A percentile compares a stretch with the other conserved stretches of the same genome.
Conservation (phyloP, 2,329 filamentous ascomycete species). For the Aspergillus bombycis region DNA sequence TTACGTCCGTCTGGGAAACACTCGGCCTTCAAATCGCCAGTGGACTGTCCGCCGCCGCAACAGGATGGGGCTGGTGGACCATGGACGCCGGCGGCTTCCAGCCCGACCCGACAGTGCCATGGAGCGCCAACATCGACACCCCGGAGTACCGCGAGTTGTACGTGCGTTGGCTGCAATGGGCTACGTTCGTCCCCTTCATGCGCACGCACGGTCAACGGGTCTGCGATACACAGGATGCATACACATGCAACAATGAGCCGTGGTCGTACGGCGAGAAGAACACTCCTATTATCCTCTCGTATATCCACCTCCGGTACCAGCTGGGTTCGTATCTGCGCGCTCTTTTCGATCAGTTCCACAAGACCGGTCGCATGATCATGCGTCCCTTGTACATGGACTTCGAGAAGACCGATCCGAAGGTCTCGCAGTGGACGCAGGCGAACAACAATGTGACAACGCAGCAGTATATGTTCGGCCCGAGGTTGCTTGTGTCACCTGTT, state of each 20-base stretch:
- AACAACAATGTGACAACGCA: slow-evolving; percentile 42
- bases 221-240: slow-evolving; percentile 44
- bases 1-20: slow-evolving; percentile 62
- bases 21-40: slow-evolving; percentile 62
- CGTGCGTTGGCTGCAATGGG: slow-evolving; percentile 68
- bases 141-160: slow-evolving; percentile 62
- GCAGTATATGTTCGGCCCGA: slow-evolving; percentile 45
- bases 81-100: slow-evolving; percentile 70
- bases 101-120: slow-evolving; percentile 41
- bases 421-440: slow-evolving; percentile 23
- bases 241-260: slow-evolving; percentile 54
- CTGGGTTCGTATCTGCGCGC: slow-evolving; percentile 41
- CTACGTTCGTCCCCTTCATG: slow-evolving; percentile 61
- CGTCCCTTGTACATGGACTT: slow-evolving; percentile 46
- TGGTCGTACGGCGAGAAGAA: slow-evolving; percentile 65
- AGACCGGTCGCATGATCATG: slow-evolving; percentile 41
- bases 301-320: slow-evolving; percentile 59
- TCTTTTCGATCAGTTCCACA: slow-evolving; percentile 38
- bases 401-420: slow-evolving; percentile 28
- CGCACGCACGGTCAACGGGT: slow-evolving; percentile 64
- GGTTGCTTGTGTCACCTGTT: slow-evolving; percentile 40
- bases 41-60: slow-evolving; percentile 64
- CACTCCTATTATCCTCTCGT: slow-evolving; percentile 59
- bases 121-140: slow-evolving; percentile 57
- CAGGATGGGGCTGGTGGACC: slow-evolving; percentile 67